Base-by-base conservation (phyloP, 139 green algal species). In the Spirogloea muscicola region DNA sequence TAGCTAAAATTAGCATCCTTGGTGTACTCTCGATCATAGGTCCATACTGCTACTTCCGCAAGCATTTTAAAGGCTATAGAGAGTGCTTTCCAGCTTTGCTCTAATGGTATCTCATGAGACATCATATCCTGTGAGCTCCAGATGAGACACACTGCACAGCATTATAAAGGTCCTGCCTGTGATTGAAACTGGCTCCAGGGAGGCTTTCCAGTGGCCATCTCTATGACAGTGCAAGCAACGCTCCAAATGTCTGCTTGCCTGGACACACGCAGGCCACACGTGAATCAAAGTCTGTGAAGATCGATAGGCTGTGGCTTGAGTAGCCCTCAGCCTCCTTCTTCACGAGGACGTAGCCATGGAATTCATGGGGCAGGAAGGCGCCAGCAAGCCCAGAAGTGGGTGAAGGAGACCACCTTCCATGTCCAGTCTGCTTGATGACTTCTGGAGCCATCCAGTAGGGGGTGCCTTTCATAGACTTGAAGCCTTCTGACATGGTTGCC, bases 381-480 rank as follows among this genome's bases (percentile, higher is more conserved):
- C n/a, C n/a, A n/a, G n/a, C n/a, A n/a, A n/a, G n/a, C n/a, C n/a
- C n/a, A n/a, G n/a, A n/a, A n/a, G n/a, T n/a, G n/a, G n/a, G n/a
- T n/a, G n/a, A n/a, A n/a, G n/a, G 7, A 2, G 25, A 46, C 27
- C 2, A 77, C 68, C 68, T 79, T 16, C 72, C 79, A 31, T 84
- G 77, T 27, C 78, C 78, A 34, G 77, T 85, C 63, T 82, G 68
- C 29, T 77, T 95, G 86, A 98, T 98, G 5, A 97, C 90, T 85
- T 98, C 94, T 7, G 94, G 94, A 0, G 94, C 94, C 94, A 98
- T 98, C 94, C 94, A 98, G 86, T 96, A 96, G 6, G 92, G 89
- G 2, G 94, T 98, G 55, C 94, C 94, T 55, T 91, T 91, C 48
- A 98, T 91, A 42, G 85, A 92, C 61, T 93, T 93, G 74, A 74